Conservation (phyloP, 768 basidiomycete species). For the Gyrodon lividus region DNA sequence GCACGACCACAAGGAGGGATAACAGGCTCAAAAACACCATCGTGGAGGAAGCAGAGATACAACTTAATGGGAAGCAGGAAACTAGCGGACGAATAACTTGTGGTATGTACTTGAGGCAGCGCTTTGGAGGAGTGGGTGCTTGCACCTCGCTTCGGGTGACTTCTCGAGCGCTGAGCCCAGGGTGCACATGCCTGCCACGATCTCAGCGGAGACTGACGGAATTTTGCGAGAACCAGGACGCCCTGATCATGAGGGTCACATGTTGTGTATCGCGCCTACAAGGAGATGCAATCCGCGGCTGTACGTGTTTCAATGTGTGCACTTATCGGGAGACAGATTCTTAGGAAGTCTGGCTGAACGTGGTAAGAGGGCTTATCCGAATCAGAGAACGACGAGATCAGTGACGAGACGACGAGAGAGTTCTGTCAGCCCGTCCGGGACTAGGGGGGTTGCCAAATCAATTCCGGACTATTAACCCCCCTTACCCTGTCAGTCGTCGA, state of each 20-base stretch:
- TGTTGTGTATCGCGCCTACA: neutral
- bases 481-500: too few relatives aligned
- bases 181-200: neutral
- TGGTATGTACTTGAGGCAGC: neutral
- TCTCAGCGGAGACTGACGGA: too few relatives aligned
- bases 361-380: neutral
- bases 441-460: too few relatives aligned
- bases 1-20: neutral
- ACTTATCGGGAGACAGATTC: neutral
- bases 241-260: neutral
- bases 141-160: neutral
- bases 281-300: neutral
- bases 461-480: too few relatives aligned
- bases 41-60: neutral
- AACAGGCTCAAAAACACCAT: constrained; percentile 5
- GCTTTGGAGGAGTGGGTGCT: neutral
- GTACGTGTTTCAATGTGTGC: neutral
- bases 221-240: neutral
- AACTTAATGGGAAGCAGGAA: neutral
- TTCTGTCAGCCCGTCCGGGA: neutral
- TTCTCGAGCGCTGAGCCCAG: neutral
- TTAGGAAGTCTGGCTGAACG: neutral
- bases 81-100: neutral
- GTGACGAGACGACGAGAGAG: neutral
- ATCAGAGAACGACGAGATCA: neutral